These are phyloP conservation scores for Rhododendron simsii DNA, from an alignment of 148 eudicot species.

Conservation along the genomic window DNA sequence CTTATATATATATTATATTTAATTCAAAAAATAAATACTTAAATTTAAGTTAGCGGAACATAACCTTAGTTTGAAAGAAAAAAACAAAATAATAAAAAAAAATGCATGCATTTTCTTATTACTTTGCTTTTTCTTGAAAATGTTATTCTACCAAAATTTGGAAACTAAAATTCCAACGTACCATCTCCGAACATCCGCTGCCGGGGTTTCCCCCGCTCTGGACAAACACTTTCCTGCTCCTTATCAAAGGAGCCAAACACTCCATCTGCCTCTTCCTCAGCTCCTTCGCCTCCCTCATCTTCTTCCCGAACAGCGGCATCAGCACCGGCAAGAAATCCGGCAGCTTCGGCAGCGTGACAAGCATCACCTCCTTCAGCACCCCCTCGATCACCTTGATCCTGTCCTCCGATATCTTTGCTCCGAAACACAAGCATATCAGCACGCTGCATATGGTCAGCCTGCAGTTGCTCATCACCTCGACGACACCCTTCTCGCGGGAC, in stretches of 20 bases:
- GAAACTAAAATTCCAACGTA: slow-evolving; percentile 7
- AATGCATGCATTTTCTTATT: too few species aligned
- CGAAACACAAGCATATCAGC: slow-evolving; percentile 80
- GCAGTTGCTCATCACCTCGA: slow-evolving; percentile 76
- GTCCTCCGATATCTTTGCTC: slow-evolving; percentile 58
- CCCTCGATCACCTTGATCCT: slow-evolving; percentile 53
- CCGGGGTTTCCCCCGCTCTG: slow-evolving; percentile 40
- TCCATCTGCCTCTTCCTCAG: slow-evolving; percentile 65
- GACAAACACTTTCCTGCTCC: slow-evolving; percentile 52
- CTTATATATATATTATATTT: too few species aligned
- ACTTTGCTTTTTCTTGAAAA: too few species aligned
- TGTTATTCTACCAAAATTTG: not conserved
- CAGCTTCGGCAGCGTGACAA: slow-evolving; percentile 69
- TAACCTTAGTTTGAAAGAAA: too few species aligned
- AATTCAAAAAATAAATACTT: too few species aligned
- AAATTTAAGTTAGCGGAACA: too few species aligned
- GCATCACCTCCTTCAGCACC: slow-evolving; percentile 81
- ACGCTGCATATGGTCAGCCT: slow-evolving; percentile 77
- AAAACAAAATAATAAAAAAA: too few species aligned
- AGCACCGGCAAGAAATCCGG: slow-evolving; percentile 83
- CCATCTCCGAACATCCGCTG: slow-evolving; percentile 50
- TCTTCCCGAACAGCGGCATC: slow-evolving; percentile 55
- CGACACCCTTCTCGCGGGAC: slow-evolving; percentile 38
- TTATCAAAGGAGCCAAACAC: slow-evolving; percentile 60
- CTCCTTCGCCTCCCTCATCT: slow-evolving; percentile 54